Conservation (phyloP, 257 asterid species). For the Solanum habrochaites region DNA sequence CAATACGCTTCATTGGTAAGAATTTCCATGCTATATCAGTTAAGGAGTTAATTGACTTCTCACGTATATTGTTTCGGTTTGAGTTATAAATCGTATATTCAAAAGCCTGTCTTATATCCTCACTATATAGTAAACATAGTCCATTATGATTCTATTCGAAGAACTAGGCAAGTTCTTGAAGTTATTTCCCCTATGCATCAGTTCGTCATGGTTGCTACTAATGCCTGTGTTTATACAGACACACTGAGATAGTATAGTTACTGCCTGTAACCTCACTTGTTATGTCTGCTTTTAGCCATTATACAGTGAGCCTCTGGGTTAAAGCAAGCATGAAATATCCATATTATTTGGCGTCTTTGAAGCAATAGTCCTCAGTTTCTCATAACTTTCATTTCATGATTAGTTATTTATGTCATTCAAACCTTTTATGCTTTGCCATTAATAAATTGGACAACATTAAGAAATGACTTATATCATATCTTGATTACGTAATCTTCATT, state of each 20-base stretch:
- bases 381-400: not conserved
- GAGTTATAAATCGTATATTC: not conserved
- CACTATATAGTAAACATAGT: not conserved
- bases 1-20: slow-evolving; percentile 88
- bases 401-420: not conserved
- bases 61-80: not conserved
- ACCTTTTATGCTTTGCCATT: not conserved
- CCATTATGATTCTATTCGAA: not conserved
- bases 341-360: not conserved
- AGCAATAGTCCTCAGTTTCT: not conserved
- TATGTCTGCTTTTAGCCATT: not conserved
- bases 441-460: not conserved
- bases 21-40: not conserved
- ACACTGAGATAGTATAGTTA: not conserved
- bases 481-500: not conserved
- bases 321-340: not conserved
- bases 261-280: not conserved
- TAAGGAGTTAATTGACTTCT: not conserved
- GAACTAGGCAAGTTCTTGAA: not conserved
- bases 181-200: not conserved
- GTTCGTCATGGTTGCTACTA: not conserved
- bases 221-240: not conserved
- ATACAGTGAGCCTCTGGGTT: not conserved
- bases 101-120: not conserved
- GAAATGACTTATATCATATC: not conserved